Evolutionary conservation across 1,139 yeast genomes (phyloP), one percentile per base, ranked within the genome.

Genomic region (Protomyces lactucae-debilis): DNA sequence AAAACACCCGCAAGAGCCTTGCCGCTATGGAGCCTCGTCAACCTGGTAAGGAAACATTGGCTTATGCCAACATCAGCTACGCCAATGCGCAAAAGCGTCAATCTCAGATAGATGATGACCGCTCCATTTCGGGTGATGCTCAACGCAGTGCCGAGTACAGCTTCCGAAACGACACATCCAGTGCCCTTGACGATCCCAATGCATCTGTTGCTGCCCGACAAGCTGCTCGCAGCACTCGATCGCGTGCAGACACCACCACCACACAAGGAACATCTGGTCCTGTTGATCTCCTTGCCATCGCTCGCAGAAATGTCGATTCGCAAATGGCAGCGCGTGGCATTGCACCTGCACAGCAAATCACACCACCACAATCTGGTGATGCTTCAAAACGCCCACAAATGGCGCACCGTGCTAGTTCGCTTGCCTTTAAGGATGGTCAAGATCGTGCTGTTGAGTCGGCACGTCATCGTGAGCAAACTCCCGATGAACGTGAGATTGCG

Each of bases 251-350:
- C 52, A 59, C 63, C 16, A 48, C 51, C 14, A 25, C 63, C n/a
- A 46, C 52, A 25, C 28, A 36, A n/a, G 40, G 32, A 25, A 59
- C 45, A 39, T 28, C 52, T 28, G 48, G 9, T 21, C 63, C 57
- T 6, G 63, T 53, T 32, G 63, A 59, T 28, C 43, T 59, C 43
- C 40, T 59, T 56, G 56, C 63, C 5, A 52, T 59, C 10, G 63
- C 63, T 1, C 39, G 55, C 10, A 39, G 45, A 16, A 59, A 59
- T 32, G 63, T 59, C 43, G 63, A 59, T 23, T 46, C 63, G 3
- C 57, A 52, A 16, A 59, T 59, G 63, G 63, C 63, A 2, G 63
- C 53, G 45, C 52, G 63, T 28, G 63, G 63, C n/a, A 55, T 59
- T 21, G 16, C 57, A 12, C 25, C 52, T 35, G 52, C 63, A 9